Evolutionary conservation across 2,329 filamentous ascomycete genomes (phyloP), one percentile per base, ranked within the genome.

Genomic region (Incumbomyces lentus): DNA sequence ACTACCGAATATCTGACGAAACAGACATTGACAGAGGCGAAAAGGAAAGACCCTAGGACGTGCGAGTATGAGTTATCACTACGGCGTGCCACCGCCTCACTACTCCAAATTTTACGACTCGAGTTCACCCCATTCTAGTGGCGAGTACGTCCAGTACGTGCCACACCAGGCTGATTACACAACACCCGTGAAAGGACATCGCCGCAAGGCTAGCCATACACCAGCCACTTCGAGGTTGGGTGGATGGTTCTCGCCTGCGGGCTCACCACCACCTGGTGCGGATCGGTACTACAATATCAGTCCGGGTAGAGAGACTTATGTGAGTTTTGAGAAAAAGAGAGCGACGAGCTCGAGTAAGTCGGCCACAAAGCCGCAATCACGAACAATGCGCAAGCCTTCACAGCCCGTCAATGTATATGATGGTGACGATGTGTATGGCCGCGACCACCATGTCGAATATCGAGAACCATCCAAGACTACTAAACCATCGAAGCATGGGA

Each of bases 241-340:
- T 41, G 63, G 62, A 48, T 69, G 62, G 60, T 63, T 70, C 52
- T 67, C 62, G 46, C 62, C 56, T 45, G 59, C 71, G 52, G 66
- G 67, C 43, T 66, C 66, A 51, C 64, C 63, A 46, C 64, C 68
- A 43, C 61, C 63, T 48, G 72, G 69, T 58, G 69, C 73, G 56
- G 67, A 73, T 40, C 51, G 62, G 43, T 64, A 63, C 56, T 64
- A 72, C 63, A 64, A 74, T 70, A 63, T 70, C 68, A 63, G 71
- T 52, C 67, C 68, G 66, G 67, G 64, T 60, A 69, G 68, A 62
- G 71, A 75, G 64, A 76, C 81, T 67, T 74, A 76, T 80, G 78
- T 81, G 80, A 81, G 78, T 81, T 73, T 71, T 72, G 73, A 68
- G 67, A 64, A 62, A 64, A 59, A 54, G 59, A 60, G 40, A 50